Conservation (phyloP, 495 filamentous ascomycete species). For the Podospora fimiseda region DNA sequence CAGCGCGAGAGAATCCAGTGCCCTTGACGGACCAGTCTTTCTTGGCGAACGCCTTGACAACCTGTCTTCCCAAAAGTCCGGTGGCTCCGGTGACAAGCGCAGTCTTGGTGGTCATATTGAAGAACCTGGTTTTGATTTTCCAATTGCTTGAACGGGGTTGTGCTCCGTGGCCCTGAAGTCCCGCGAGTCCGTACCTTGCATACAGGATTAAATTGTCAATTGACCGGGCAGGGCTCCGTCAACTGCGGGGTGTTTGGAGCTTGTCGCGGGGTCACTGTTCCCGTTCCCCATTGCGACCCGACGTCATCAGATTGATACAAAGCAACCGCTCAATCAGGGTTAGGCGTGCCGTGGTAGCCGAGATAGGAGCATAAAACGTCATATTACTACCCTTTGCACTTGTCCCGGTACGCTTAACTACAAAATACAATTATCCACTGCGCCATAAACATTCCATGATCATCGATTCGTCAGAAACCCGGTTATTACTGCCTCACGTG, state of each 20-base stretch:
- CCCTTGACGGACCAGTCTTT: constrained; percentile 71
- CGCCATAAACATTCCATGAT: not conserved
- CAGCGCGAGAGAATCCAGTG: constrained; percentile 68
- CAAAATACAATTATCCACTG: not conserved
- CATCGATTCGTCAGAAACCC: not conserved
- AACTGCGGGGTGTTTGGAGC: constrained; percentile 4
- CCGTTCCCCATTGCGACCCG: too few species aligned
- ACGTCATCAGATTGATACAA: too few species aligned
- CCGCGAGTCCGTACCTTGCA: too few species aligned
- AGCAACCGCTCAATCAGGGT: not conserved
- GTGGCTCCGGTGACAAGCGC: constrained; percentile 81
- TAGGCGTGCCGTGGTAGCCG: too few species aligned
- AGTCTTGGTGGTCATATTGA: constrained; percentile 32
- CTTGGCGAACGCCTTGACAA: constrained; percentile 64
- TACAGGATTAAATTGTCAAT: too few species aligned
- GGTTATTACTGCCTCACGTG: too few species aligned
- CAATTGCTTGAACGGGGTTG: not conserved
- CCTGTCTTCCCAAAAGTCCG: constrained; percentile 76
- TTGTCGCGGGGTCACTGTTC: constrained; percentile 7
- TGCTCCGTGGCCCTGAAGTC: too few species aligned
- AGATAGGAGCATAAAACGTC: too few species aligned
- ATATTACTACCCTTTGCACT: too few species aligned
- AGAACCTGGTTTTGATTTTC: not conserved
- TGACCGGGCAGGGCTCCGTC: too few species aligned
- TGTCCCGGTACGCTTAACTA: too few species aligned